Evolutionary conservation across 768 basidiomycete species (phyloP).

Genomic region (Tulasnella calospora): DNA sequence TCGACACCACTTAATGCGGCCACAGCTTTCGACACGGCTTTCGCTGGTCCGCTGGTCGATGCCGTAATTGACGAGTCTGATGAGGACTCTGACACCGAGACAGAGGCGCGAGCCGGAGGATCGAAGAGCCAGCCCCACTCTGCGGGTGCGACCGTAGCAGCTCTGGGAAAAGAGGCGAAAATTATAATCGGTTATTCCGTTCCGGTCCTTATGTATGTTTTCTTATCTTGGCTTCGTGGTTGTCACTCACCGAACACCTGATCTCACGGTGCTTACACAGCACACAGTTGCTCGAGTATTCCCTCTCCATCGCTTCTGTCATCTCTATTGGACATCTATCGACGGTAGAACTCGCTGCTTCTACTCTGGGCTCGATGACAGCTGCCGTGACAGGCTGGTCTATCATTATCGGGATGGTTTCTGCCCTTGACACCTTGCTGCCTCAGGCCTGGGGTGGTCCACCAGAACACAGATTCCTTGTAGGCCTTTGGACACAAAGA

Average conservation of each 20-base stretch:
- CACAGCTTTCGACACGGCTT: background rate
- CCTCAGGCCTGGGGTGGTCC: constrained; percentile 93
- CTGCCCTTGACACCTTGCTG: constrained; percentile 86
- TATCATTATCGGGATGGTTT: constrained; percentile 75
- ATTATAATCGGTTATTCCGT: constrained; percentile 60
- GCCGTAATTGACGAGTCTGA: background rate
- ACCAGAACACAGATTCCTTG: constrained; percentile 61
- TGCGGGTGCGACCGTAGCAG: background rate
- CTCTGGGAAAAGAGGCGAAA: constrained; percentile 50
- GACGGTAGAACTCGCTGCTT: constrained; percentile 81
- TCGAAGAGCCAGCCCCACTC: background rate
- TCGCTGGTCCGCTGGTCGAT: background rate
- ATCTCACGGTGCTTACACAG: constrained; percentile 38
- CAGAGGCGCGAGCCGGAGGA: background rate
- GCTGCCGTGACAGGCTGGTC: constrained; percentile 66
- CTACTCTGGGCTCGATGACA: constrained; percentile 69
- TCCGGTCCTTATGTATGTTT: constrained; percentile 60
- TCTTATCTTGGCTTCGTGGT: background rate
- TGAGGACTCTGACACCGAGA: background rate
- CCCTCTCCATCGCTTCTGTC: constrained; percentile 76
- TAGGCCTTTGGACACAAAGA: constrained; percentile 87
- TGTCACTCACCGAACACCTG: constrained; percentile 32
- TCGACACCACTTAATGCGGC: background rate
- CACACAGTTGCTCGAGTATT: constrained; percentile 78
- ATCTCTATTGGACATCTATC: constrained; percentile 88